Percentiles rank a stretch among this genome's conserved stretches.
These are phyloP conservation scores for Cenchrus fungigraminus DNA, from an alignment of 176 grass and related monocot genomes.

Conservation along the genomic window DNA sequence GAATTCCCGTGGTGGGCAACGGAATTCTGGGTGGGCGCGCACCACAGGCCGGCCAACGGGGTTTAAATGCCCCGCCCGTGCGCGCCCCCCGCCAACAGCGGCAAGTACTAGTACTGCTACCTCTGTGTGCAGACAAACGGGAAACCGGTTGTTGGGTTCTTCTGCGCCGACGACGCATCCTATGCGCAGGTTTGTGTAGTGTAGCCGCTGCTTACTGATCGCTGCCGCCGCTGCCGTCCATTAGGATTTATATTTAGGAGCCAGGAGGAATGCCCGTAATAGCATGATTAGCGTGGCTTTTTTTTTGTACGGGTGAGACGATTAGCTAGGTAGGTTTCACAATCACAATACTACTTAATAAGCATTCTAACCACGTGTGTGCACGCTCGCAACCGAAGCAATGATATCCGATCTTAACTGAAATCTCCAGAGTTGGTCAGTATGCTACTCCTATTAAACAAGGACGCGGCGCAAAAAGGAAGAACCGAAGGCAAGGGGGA, in stretches of 20 bases:
- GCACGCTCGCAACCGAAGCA: not conserved
- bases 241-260: too few species aligned
- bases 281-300: too few species aligned
- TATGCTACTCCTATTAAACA: not conserved
- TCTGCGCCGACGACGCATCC: not conserved
- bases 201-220: too few species aligned
- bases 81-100: conserved; percentile 9
- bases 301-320: not conserved
- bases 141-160: not conserved
- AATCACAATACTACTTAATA: not conserved
- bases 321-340: not conserved
- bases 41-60: conserved; percentile 11
- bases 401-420: not conserved
- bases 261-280: too few species aligned
- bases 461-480: not conserved
- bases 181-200: not conserved
- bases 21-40: conserved; percentile 1
- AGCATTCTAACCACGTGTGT: not conserved
- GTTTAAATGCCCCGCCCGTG: conserved; percentile 42
- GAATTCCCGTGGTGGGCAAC: conserved; percentile 37
- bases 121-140: not conserved
- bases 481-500: not conserved
- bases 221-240: not conserved
- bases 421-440: not conserved
- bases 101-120: not conserved